phyloP scores from a whole-genome alignment of 495 filamentous ascomycete species.

The Viridothelium virens region DNA sequence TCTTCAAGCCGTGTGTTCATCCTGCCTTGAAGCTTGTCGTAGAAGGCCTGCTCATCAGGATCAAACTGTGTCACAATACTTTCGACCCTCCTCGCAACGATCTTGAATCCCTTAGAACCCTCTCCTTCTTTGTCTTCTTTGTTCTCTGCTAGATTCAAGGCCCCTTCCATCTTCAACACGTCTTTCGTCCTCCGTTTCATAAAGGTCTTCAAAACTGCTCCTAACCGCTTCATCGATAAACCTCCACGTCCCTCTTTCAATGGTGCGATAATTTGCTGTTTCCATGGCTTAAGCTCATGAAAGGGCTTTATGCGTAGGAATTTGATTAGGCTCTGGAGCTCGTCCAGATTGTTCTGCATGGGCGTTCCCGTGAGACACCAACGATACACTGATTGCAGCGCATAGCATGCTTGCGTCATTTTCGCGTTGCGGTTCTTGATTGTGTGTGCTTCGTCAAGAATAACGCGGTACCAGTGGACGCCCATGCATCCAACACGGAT shows the following conservation, averaged over 20 bases:
- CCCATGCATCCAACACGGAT: slow-evolving; percentile 79
- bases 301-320: slow-evolving; percentile 92
- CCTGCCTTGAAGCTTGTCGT: slow-evolving; percentile 70
- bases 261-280: slow-evolving; percentile 75
- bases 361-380: slow-evolving; percentile 97
- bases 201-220: slow-evolving; percentile 75
- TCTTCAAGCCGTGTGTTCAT: slow-evolving; percentile 77
- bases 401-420: slow-evolving; percentile 77
- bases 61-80: slow-evolving; percentile 72
- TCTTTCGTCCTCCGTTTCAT: slow-evolving; percentile 98
- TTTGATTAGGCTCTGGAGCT: slow-evolving; percentile 84
- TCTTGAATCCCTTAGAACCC: slow-evolving; percentile 61
- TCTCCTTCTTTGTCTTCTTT: slow-evolving; percentile 42
- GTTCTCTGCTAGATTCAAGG: slow-evolving; percentile 62
- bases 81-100: slow-evolving; percentile 79
- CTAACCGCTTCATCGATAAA: slow-evolving; percentile 80
- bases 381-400: slow-evolving; percentile 70
- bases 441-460: slow-evolving; percentile 92
- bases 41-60: slow-evolving; percentile 71
- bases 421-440: slow-evolving; percentile 99
- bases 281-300: slow-evolving; percentile 73
- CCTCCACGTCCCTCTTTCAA: slow-evolving; percentile 79
- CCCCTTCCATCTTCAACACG: slow-evolving; percentile 74
- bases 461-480: slow-evolving; percentile 87
- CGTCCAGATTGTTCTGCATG: slow-evolving; percentile 97